Evolutionary conservation across 2,329 filamentous ascomycete species (phyloP).

Genomic region (Fusarium chaquense): DNA sequence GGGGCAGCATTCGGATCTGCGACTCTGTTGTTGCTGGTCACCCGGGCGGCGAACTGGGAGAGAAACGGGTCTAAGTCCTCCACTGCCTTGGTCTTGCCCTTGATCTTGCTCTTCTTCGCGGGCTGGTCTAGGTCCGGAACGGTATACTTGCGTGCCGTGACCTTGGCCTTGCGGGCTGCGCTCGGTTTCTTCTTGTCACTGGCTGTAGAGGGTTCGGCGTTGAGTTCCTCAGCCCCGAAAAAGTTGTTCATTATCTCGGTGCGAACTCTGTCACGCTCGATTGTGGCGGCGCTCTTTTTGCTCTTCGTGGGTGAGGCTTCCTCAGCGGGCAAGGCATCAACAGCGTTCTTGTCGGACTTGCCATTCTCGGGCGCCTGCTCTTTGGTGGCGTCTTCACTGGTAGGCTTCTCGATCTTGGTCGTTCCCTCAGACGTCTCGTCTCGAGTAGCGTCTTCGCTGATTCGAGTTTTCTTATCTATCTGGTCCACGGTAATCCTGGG

Average conservation of each 20-base stretch:
- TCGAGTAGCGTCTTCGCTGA: neutral
- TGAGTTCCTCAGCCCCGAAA: neutral
- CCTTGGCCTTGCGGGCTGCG: slow-evolving; percentile 3
- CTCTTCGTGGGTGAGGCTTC: neutral
- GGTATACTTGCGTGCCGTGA: neutral
- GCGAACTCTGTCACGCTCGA: neutral
- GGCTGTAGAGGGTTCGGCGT: neutral
- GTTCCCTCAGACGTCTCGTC: neutral
- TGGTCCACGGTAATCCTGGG: neutral
- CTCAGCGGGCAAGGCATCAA: neutral
- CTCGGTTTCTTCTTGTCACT: neutral
- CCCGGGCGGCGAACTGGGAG: slow-evolving; percentile 13
- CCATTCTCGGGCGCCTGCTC: neutral
- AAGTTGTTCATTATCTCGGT: neutral
- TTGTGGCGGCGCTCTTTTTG: neutral
- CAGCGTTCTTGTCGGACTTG: neutral
- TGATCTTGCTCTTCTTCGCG: neutral
- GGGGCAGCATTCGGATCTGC: neutral
- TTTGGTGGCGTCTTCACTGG: neutral
- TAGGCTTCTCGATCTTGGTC: neutral
- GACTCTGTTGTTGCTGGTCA: slow-evolving; percentile 4
- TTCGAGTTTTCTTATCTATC: neutral
- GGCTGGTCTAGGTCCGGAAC: slow-evolving; percentile 3
- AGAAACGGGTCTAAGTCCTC: slow-evolving; percentile 5
- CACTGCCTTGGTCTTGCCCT: neutral